Conservation (phyloP, 106 monocot species). For the Phalaenopsis equestris region DNA sequence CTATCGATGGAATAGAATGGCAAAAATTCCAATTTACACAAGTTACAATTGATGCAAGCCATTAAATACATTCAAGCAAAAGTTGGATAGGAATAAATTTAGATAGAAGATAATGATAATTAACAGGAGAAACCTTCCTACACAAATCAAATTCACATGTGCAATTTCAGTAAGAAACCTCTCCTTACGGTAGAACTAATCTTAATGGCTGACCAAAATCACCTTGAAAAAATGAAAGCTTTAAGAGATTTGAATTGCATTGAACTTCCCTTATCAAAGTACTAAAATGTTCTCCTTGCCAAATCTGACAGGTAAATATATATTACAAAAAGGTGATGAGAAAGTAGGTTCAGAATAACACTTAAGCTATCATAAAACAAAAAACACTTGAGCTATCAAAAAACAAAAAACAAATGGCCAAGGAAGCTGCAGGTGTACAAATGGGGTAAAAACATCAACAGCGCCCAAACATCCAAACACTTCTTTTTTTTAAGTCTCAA, state of each 20-base stretch:
- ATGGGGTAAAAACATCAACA: no score
- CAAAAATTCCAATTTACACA: not conserved
- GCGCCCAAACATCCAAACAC: no score
- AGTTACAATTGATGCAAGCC: not conserved
- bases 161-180: not conserved
- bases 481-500: no score
- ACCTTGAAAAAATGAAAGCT: not conserved
- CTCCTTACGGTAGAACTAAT: not conserved
- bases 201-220: not conserved
- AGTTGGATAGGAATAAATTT: not conserved
- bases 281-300: not conserved
- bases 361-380: not conserved
- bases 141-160: not conserved
- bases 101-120: not conserved
- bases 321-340: not conserved
- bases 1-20: not conserved
- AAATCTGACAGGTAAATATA: not conserved
- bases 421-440: not conserved
- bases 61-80: not conserved
- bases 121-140: constrained; percentile 1
- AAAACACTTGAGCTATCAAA: not conserved
- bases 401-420: not conserved
- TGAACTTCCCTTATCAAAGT: not conserved
- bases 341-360: not conserved
- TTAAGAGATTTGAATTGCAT: not conserved